Conservation (phyloP, 139 green algal species). For the Micromonas pusilla region DNA sequence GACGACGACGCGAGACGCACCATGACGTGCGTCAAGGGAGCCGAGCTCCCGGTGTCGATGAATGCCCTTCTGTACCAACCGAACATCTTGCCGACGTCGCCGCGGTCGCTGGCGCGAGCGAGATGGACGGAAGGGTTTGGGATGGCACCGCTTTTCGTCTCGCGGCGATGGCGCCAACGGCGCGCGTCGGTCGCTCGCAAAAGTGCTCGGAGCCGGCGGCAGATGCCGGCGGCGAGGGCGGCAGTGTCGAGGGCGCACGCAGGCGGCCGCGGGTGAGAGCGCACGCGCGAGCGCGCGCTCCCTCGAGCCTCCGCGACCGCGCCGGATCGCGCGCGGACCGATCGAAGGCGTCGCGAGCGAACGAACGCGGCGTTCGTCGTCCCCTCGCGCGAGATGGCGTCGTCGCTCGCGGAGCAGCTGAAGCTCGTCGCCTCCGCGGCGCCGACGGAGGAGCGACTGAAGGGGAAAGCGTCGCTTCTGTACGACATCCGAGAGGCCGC, state of each 20-base stretch:
- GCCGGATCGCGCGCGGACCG: neutral
- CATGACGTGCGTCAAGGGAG: slow-evolving; percentile 20
- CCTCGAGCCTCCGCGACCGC: too few species aligned
- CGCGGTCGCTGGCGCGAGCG: too few species aligned
- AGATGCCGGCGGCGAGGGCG: too few species aligned
- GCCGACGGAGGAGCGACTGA: slow-evolving; percentile 8
- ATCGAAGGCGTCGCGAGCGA: neutral
- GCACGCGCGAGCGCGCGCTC: too few species aligned
- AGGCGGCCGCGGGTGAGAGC: too few species aligned
- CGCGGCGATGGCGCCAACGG: too few species aligned
- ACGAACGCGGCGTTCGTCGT: too few species aligned
- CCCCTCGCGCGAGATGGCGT: neutral
- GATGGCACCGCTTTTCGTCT: too few species aligned
- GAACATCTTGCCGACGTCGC: slow-evolving; percentile 1
- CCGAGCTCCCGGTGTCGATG: slow-evolving; percentile 2
- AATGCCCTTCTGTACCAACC: neutral
- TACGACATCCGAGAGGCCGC: slow-evolving; percentile 51
- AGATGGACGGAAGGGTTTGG: too few species aligned
- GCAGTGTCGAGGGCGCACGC: too few species aligned
- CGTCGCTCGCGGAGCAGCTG: neutral
- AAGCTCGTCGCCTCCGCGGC: neutral
- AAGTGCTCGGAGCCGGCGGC: too few species aligned
- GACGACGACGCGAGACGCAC: neutral
- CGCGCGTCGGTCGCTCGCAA: too few species aligned
- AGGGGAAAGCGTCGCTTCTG: slow-evolving; percentile 55